Evolutionary conservation across 192 early-diverging fungal genomes (phyloP), one percentile per base, ranked within the genome.

Genomic region (Phlyctochytrium planicorne): DNA sequence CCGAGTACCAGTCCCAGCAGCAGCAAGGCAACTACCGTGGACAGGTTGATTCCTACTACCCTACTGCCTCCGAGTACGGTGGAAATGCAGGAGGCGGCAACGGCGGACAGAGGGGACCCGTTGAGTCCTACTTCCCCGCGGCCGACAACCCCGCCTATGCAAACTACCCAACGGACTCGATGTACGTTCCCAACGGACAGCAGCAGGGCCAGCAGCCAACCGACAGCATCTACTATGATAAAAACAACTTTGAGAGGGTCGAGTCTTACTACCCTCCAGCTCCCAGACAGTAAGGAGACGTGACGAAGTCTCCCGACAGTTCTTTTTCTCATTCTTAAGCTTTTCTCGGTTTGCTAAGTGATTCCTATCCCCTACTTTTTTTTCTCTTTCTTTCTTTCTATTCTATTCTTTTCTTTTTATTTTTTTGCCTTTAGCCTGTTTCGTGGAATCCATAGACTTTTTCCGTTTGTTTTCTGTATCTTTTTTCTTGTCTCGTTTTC

Each of bases 221-320:
- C 40, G 40, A 47, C 40, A 47, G 40, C 40, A 20, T 47, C 10
- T 47, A 47, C 40, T 47, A 47, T 47, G 40, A 47, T 47, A 47
- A 47, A 20, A 47, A 20, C 40, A 47, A 47, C 40, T 47, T 47
- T 47, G 40, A 47, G 40, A 6, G 40, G 10, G 40, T 47, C 40
- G 40, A 47, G 40, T 47, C 40, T 6, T 47, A 47, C 20, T 47
- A 47, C 40, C 40, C 40, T 6, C 40, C 40, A 20, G 10, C 6
- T 6, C 10, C 10, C 40, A 20, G 40, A 20, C 40, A 47, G 40
- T 20, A 47, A 20, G 40, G 40, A 6, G 40, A 20, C 40, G 10
- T 14, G 40, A 47, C 40, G 40, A n/a, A n/a, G n/a, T n/a, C n/a
- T n/a, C n/a, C n/a, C n/a, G n/a, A n/a, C n/a, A n/a, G n/a, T n/a